Evolutionary conservation across 805 yeast species (phyloP).

Genomic region (Nakazawaea peltata): DNA sequence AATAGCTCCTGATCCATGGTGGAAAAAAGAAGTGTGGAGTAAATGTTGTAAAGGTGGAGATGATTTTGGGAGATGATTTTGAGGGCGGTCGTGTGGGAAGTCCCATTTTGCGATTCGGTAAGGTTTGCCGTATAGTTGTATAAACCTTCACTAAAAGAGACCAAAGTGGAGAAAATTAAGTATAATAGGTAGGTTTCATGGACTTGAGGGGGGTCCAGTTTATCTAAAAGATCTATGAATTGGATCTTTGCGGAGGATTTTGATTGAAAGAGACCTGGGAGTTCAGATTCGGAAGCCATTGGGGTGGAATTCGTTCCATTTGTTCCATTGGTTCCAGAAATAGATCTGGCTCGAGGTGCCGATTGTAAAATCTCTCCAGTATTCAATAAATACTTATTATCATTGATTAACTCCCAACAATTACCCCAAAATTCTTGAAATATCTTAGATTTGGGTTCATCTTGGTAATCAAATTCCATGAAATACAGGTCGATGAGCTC

Average conservation of each 20-base stretch:
- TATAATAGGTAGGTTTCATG: constrained; percentile 57
- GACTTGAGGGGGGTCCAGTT: constrained; percentile 62
- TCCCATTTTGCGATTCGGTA: background rate
- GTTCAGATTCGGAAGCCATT: constrained; percentile 8
- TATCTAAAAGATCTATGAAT: constrained; percentile 73
- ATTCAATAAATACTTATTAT: constrained; percentile 24
- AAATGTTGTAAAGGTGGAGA: constrained; percentile 32
- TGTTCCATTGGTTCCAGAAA: constrained; percentile 4
- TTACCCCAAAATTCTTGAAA: constrained; percentile 45
- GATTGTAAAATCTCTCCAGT: constrained; percentile 25
- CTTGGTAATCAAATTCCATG: constrained; percentile 49
- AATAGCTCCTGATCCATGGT: constrained; percentile 66
- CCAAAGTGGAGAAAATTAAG: constrained; percentile 46
- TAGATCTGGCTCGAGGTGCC: constrained; percentile 7
- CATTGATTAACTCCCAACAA: constrained; percentile 28
- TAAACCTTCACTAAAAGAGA: constrained; percentile 60
- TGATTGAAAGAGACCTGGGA: constrained; percentile 28
- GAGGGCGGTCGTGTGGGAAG: background rate
- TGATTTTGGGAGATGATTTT: constrained; percentile 27
- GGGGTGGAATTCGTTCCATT: constrained; percentile 10
- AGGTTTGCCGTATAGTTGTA: constrained; percentile 43
- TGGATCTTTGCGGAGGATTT: constrained; percentile 42
- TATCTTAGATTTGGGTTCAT: constrained; percentile 47
- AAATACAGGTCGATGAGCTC: constrained; percentile 43
- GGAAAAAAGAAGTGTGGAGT: constrained; percentile 49